Percentiles rank a stretch among this genome's conserved stretches.
Evolutionary conservation across 768 basidiomycete genomes (phyloP).

Genomic region (Tubosaeta brunneosetosa): DNA sequence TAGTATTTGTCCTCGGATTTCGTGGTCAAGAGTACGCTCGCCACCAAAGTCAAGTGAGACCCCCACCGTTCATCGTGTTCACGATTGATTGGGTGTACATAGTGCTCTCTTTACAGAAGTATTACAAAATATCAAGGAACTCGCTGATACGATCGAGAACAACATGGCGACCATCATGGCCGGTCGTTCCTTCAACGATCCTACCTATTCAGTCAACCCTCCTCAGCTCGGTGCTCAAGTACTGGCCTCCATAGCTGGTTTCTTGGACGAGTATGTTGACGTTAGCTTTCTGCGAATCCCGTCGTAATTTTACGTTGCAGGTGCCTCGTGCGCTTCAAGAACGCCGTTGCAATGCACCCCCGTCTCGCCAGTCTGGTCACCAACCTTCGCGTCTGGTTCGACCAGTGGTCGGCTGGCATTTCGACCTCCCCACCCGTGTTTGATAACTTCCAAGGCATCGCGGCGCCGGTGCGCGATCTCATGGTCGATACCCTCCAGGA

Average conservation of each 20-base stretch:
- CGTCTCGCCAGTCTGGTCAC: conserved; percentile 39
- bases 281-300: conserved; percentile 16
- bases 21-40: conserved; percentile 52
- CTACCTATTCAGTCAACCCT: conserved; percentile 1
- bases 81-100: conserved; percentile 7
- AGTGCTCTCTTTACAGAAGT: conserved; percentile 46
- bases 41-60: conserved; percentile 48
- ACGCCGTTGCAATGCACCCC: conserved; percentile 44
- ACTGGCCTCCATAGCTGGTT: conserved; percentile 41
- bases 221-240: conserved; percentile 37
- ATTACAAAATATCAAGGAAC: conserved; percentile 41
- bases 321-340: conserved; percentile 55
- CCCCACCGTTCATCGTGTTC: not conserved
- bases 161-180: conserved; percentile 35
- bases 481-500: conserved; percentile 30
- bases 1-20: conserved; percentile 59
- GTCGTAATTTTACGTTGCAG: conserved; percentile 28
- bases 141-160: conserved; percentile 37
- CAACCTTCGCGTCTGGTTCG: conserved; percentile 42
- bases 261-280: conserved; percentile 49
- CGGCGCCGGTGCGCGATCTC: conserved; percentile 33
- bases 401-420: conserved; percentile 44
- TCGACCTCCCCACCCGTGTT: conserved; percentile 37
- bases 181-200: conserved; percentile 33
- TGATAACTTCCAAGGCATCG: conserved; percentile 36